These are phyloP conservation scores for Neurospora crassa DNA, from an alignment of 2,329 filamentous ascomycete species.

Conservation along the genomic window DNA sequence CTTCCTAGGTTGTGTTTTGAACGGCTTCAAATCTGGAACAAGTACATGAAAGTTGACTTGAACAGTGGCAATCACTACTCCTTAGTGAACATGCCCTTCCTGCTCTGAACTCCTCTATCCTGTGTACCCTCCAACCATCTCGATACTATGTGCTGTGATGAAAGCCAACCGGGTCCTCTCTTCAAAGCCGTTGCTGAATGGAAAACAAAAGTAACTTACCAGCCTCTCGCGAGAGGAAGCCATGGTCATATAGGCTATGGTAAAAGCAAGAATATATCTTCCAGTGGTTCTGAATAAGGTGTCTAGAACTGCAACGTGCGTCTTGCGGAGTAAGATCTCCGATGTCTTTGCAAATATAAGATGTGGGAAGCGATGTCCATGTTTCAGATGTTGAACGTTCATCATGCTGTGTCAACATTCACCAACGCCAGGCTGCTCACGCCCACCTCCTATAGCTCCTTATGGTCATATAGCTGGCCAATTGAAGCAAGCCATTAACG, in stretches of 20 bases:
- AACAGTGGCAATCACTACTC: background rate
- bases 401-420: background rate
- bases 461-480: background rate
- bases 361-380: background rate
- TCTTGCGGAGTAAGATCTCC: background rate
- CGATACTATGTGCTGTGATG: background rate
- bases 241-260: background rate
- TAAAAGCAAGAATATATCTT: background rate
- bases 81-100: background rate
- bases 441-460: background rate
- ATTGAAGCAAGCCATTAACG: background rate
- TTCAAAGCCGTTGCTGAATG: background rate
- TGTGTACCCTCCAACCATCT: background rate
- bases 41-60: background rate
- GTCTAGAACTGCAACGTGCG: background rate
- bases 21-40: background rate
- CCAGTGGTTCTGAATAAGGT: background rate
- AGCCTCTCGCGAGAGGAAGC: background rate
- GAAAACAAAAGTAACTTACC: background rate
- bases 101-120: background rate
- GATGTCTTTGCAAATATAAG: background rate
- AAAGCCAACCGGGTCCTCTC: background rate
- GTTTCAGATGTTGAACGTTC: background rate
- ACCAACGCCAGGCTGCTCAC: background rate
- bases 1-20: background rate